These are phyloP conservation scores for Beauveria asiatica DNA, from an alignment of 2,329 filamentous ascomycete species.

Conservation along the genomic window DNA sequence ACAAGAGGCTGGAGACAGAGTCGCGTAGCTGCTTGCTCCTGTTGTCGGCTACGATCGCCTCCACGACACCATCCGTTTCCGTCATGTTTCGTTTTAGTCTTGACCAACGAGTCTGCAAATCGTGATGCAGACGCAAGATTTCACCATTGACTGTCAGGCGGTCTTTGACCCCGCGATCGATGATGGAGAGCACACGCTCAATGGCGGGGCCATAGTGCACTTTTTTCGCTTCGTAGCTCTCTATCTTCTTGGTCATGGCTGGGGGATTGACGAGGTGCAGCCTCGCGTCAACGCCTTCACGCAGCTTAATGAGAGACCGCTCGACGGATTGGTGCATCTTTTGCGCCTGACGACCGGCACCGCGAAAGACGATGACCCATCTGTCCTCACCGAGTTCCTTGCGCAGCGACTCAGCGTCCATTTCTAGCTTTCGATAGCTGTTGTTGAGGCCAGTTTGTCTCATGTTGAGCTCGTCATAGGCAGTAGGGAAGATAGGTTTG, in stretches of 20 bases:
- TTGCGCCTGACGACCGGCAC: conserved; percentile 81
- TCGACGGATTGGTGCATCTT: conserved; percentile 97
- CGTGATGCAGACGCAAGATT: conserved; percentile 75
- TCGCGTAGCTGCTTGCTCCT: conserved; percentile 74
- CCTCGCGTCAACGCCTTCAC: conserved; percentile 67
- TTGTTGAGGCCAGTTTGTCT: conserved; percentile 66
- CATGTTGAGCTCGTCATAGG: conserved; percentile 79
- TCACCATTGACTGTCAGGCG: conserved; percentile 95
- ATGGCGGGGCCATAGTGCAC: conserved; percentile 90
- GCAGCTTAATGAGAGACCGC: conserved; percentile 73
- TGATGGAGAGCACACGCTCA: conserved; percentile 81
- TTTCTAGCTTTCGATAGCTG: conserved; percentile 81
- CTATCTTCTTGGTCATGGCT: conserved; percentile 70
- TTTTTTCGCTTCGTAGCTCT: conserved; percentile 92
- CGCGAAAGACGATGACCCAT: conserved; percentile 92
- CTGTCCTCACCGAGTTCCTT: conserved; percentile 91
- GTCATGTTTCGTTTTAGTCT: conserved; percentile 66
- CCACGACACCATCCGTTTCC: conserved; percentile 66
- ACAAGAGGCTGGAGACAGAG: conserved; percentile 86
- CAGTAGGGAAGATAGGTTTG: conserved; percentile 72
- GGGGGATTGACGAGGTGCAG: conserved; percentile 65
- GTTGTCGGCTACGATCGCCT: conserved; percentile 58
- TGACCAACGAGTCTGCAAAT: conserved; percentile 78
- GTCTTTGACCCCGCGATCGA: conserved; percentile 91
- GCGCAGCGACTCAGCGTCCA: conserved; percentile 79